Evolutionary conservation across 495 filamentous ascomycete genomes (phyloP).

Genomic region (Podospora comata): DNA sequence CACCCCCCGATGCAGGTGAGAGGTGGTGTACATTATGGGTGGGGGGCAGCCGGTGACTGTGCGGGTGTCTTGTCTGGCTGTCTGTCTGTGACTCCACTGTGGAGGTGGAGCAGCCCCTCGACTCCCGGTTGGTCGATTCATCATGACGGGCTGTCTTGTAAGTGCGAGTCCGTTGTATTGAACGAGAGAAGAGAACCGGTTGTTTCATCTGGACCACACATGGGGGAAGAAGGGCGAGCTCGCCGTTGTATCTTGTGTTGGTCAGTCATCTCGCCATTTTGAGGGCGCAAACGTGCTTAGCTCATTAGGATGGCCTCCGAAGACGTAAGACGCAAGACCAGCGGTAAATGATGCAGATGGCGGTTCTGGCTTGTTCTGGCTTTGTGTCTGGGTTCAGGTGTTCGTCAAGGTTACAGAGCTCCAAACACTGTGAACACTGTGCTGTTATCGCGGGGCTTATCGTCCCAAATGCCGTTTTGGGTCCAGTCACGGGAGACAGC

Average conservation of each 20-base stretch:
- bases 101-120: not conserved
- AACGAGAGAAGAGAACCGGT: not conserved
- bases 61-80: not conserved
- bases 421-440: not conserved
- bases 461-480: not conserved
- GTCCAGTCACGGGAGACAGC: not conserved
- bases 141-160: constrained; percentile 8
- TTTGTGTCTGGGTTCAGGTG: not conserved
- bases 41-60: constrained; percentile 2
- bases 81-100: not conserved
- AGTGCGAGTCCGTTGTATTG: not conserved
- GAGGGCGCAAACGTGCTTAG: constrained; percentile 5
- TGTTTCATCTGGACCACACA: not conserved
- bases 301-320: constrained; percentile 16
- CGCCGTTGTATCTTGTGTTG: too few species aligned
- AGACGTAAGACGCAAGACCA: constrained; percentile 20
- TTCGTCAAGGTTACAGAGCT: not conserved
- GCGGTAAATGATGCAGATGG: constrained; percentile 19
- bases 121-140: constrained; percentile 12
- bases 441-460: constrained; percentile 2
- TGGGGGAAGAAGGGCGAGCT: not conserved
- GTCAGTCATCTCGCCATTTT: not conserved
- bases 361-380: not conserved
- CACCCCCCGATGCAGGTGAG: constrained; percentile 4
- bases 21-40: not conserved